These are phyloP conservation scores for Hypoxylon sp. DNA, from an alignment of 2,329 filamentous ascomycete species.

Conservation along the genomic window DNA sequence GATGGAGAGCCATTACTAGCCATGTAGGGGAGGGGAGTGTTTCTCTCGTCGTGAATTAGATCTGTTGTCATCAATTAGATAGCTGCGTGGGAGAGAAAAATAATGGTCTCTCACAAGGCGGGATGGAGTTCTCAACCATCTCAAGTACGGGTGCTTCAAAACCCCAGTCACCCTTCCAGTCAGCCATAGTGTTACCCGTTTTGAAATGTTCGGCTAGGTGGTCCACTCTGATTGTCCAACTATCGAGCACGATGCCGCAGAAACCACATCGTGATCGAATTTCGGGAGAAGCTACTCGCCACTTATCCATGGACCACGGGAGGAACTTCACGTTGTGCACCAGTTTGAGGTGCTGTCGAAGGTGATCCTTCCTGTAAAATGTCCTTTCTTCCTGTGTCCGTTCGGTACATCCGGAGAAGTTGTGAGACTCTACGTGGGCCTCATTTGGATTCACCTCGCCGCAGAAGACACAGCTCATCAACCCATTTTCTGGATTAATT, in stretches of 20 bases:
- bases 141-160: slow-evolving; percentile 73
- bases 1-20: slow-evolving; percentile 62
- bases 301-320: slow-evolving; percentile 75
- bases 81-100: slow-evolving; percentile 53
- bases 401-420: slow-evolving; percentile 76
- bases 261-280: slow-evolving; percentile 77
- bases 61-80: slow-evolving; percentile 64
- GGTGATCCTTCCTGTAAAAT: slow-evolving; percentile 76
- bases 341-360: slow-evolving; percentile 75
- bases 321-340: slow-evolving; percentile 74
- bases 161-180: slow-evolving; percentile 80
- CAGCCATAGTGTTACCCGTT: slow-evolving; percentile 75
- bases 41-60: slow-evolving; percentile 75
- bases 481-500: slow-evolving; percentile 72
- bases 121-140: slow-evolving; percentile 77
- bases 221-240: slow-evolving; percentile 72
- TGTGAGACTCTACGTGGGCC: slow-evolving; percentile 71
- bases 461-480: slow-evolving; percentile 72
- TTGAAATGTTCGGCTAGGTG: slow-evolving; percentile 79
- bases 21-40: slow-evolving; percentile 68
- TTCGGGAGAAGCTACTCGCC: slow-evolving; percentile 72
- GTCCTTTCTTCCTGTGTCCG: slow-evolving; percentile 73
- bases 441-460: slow-evolving; percentile 68
- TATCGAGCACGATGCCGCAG: slow-evolving; percentile 73
- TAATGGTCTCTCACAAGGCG: slow-evolving; percentile 70